Base-by-base conservation (phyloP, 306 rosid species). In the Vicia faba region DNA sequence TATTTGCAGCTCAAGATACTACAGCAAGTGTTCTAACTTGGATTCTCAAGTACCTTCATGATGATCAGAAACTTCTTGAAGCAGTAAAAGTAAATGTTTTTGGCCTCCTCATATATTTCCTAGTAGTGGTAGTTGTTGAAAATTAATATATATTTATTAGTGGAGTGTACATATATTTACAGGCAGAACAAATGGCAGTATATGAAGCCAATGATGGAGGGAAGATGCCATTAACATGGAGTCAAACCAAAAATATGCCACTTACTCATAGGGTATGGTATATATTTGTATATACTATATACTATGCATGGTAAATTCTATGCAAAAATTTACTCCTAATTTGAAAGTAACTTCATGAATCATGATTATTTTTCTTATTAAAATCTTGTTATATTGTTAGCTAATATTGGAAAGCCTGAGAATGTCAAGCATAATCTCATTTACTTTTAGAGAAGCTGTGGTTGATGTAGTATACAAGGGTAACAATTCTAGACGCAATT, bases 1-100 rank as follows among this genome's bases (percentile, higher is more conserved):
- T 92, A 36, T 92, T 92, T 77, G 98, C 98, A 11, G 98, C 98
- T 40, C 95, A 89, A 66, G 98, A 92, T 78, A 92, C 98, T 18
- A 92, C 96, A 35, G 98, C 98, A 6, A 92, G 92, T 82, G 86
- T 69, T 31, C 78, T 89, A 12, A 92, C 98, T 8, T 92, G 98
- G 98, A 84, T 89, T 60, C 95, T 92, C 73, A 92, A 85, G 73
- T 92, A 85, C 54, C 92, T 92, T 72, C 84, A 92, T 55, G 96
- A 92, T 61, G 81, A 89, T 74, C 90, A 55, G 49, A 87, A 85
- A 70, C 89, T 89, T 77, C 88, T 92, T 72, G 84, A 85, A 72
- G 84, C 86, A 51, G 75, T 89, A 2, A 81, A 80, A 76, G 98
- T 29, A 68, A 56, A 66, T 44, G 5, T 57, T 36, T 11, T 71